These are phyloP conservation scores for Diplodia seriata DNA, from an alignment of 2,329 filamentous ascomycete species.

Conservation along the genomic window DNA sequence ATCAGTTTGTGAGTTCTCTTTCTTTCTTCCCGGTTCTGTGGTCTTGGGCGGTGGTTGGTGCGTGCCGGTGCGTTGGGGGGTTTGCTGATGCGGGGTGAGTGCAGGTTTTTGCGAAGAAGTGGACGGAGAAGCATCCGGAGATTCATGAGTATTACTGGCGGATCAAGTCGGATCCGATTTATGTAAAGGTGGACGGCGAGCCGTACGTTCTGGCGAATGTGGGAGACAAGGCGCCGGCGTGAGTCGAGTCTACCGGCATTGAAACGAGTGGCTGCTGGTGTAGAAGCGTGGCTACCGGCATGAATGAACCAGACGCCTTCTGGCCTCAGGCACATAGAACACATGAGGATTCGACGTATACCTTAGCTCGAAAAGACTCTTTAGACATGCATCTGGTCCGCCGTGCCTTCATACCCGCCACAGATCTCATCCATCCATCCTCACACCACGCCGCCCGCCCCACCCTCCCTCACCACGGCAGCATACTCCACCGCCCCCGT, in stretches of 20 bases:
- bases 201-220: conserved; percentile 8
- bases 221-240: not conserved
- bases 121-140: not conserved
- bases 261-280: not conserved
- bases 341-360: no score
- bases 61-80: no score
- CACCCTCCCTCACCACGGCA: not conserved
- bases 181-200: not conserved
- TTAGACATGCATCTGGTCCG: no score
- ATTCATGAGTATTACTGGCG: conserved; percentile 16
- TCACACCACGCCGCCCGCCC: not conserved
- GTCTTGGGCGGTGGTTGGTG: not conserved
- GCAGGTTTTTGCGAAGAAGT: conserved; percentile 6
- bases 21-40: not conserved
- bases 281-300: no score
- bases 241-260: not conserved
- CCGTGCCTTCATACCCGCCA: no score
- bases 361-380: no score
- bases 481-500: not conserved
- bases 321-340: no score
- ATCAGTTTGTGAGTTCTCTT: conserved; percentile 12
- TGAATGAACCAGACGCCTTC: no score
- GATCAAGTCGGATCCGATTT: conserved; percentile 5
- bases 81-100: not conserved
- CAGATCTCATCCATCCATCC: no score